A percentile compares a stretch with the other conserved stretches of the same genome.
Conservation (phyloP, 2,329 filamentous ascomycete genomes). For the Cadophora luteo-olivacea region DNA sequence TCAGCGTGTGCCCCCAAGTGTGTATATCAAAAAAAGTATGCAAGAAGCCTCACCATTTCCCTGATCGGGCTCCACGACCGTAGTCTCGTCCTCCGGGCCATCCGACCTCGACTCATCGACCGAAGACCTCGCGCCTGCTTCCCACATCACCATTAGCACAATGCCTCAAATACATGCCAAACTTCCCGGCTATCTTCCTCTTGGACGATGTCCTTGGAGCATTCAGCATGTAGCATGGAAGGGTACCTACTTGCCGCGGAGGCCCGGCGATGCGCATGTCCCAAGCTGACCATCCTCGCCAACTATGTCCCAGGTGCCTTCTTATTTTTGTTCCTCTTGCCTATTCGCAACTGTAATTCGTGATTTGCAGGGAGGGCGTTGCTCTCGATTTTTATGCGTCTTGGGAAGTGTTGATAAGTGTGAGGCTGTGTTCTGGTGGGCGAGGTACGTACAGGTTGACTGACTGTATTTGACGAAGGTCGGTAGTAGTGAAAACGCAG, state of each 20-base stretch:
- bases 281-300: conserved; percentile 47
- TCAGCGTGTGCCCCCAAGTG: background rate
- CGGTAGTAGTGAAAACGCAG: background rate
- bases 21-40: background rate
- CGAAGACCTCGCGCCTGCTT: conserved; percentile 50
- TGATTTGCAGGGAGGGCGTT: background rate
- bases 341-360: conserved; percentile 1
- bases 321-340: background rate
- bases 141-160: conserved; percentile 20
- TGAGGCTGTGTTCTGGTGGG: conserved; percentile 10
- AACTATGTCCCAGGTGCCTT: background rate
- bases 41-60: conserved; percentile 75
- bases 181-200: background rate
- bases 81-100: conserved; percentile 73
- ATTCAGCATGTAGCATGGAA: conserved; percentile 27
- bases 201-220: background rate
- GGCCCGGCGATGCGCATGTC: conserved; percentile 54
- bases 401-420: conserved; percentile 14
- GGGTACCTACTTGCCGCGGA: conserved; percentile 50
- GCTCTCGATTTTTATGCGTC: background rate
- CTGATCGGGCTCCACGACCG: conserved; percentile 87
- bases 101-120: conserved; percentile 43
- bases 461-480: background rate
- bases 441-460: conserved; percentile 10
- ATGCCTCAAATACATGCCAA: background rate